Percentiles rank a stretch among this genome's conserved stretches.
Evolutionary conservation across 495 filamentous ascomycete genomes (phyloP).

Genomic region (Penicillium antarcticum): DNA sequence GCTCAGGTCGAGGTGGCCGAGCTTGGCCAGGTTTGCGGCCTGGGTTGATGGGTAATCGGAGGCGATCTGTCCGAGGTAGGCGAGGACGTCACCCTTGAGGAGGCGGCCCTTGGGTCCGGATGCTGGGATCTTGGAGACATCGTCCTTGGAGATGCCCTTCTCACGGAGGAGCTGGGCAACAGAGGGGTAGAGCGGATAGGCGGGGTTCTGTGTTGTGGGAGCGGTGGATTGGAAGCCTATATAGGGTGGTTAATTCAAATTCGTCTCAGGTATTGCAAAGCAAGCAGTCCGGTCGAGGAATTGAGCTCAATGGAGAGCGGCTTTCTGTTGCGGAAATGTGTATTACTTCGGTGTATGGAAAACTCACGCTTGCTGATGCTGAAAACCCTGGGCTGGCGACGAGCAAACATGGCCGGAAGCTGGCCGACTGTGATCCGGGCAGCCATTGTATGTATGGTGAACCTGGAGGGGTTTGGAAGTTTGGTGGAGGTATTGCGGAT

Average conservation of each 20-base stretch:
- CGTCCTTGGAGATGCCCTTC: slow-evolving; percentile 67
- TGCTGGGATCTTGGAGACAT: slow-evolving; percentile 74
- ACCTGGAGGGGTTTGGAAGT: slow-evolving; percentile 1
- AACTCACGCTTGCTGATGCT: slow-evolving; percentile 40
- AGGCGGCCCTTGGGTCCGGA: slow-evolving; percentile 87
- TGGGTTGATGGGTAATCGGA: slow-evolving; percentile 65
- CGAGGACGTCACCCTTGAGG: slow-evolving; percentile 93
- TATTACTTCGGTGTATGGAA: slow-evolving; percentile 1
- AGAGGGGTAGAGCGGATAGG: slow-evolving; percentile 81
- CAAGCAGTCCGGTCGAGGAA: not conserved
- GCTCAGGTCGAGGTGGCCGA: slow-evolving; percentile 83
- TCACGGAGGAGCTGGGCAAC: slow-evolving; percentile 76
- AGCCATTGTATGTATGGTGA: slow-evolving; percentile 33
- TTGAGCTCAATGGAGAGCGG: slow-evolving; percentile 7
- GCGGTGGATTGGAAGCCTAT: slow-evolving; percentile 36
- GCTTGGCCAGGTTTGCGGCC: slow-evolving; percentile 65
- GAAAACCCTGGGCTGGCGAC: slow-evolving; percentile 34
- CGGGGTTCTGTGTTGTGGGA: slow-evolving; percentile 60
- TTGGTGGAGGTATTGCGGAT: slow-evolving; percentile 9
- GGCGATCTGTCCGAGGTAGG: slow-evolving; percentile 76
- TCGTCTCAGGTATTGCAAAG: not conserved
- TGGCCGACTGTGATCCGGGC: slow-evolving; percentile 34
- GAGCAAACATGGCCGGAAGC: slow-evolving; percentile 37
- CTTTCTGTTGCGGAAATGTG: not conserved
- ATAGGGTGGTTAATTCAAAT: not conserved